These are phyloP conservation scores for Chalciporus sphaerocephalus DNA, from an alignment of 768 basidiomycete genomes.

Conservation along the genomic window DNA sequence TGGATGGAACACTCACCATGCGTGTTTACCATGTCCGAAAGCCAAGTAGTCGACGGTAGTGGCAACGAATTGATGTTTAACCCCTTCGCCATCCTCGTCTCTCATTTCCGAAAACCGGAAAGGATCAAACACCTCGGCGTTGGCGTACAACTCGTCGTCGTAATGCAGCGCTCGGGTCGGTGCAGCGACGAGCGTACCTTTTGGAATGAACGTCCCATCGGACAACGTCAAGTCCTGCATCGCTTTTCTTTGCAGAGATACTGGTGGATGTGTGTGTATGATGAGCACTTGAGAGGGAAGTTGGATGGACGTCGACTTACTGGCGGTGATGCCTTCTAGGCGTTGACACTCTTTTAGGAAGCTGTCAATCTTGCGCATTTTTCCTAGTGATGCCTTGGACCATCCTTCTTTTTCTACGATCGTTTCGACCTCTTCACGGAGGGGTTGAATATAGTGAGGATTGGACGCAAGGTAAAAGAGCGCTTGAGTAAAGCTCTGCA, in stretches of 20 bases:
- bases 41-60: conserved; percentile 30
- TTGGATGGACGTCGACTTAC: conserved; percentile 13
- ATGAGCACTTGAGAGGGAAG: conserved; percentile 18
- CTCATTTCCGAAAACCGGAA: conserved; percentile 43
- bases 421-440: conserved; percentile 34
- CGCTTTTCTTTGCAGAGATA: conserved; percentile 20
- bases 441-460: conserved; percentile 28
- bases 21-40: conserved; percentile 33
- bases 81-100: conserved; percentile 29
- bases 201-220: conserved; percentile 33
- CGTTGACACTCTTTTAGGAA: conserved; percentile 35
- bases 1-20: conserved; percentile 12
- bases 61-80: conserved; percentile 33
- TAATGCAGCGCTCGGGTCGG: conserved; percentile 1
- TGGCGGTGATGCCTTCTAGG: conserved; percentile 20
- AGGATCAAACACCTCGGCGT: conserved; percentile 38
- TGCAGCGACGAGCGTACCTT: conserved; percentile 18
- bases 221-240: conserved; percentile 31
- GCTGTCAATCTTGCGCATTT: conserved; percentile 34
- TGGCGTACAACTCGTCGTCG: conserved; percentile 24
- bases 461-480: conserved; percentile 32
- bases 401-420: conserved; percentile 23
- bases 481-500: conserved; percentile 30
- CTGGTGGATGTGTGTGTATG: background rate
- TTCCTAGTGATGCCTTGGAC: conserved; percentile 18